Evolutionary conservation across 1,284 basidiomycete species (phyloP).

Genomic region (Microbotryum scabiosae): DNA sequence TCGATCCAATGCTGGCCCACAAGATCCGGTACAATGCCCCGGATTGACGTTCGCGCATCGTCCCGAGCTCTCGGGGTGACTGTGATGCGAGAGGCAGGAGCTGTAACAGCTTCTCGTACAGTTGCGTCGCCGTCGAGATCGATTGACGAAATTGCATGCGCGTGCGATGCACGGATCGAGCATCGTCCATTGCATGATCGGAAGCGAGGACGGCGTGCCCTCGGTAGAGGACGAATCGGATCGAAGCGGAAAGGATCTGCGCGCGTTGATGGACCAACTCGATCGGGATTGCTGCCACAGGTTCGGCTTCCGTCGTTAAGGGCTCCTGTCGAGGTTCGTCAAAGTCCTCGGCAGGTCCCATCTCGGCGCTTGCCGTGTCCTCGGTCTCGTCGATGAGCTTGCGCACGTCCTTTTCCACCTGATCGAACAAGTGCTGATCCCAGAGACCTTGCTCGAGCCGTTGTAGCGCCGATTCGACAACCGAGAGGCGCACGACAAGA

Average conservation of each 20-base stretch:
- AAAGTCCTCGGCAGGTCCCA: not conserved
- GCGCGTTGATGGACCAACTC: slow-evolving; percentile 2
- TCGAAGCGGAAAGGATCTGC: slow-evolving; percentile 18
- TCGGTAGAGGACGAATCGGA: slow-evolving; percentile 24
- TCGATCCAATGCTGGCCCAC: slow-evolving; percentile 1
- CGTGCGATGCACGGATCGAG: not conserved
- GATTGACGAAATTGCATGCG: not conserved
- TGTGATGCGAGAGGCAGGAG: not conserved
- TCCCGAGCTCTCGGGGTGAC: not conserved
- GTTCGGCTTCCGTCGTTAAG: no score
- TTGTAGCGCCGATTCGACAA: slow-evolving; percentile 6
- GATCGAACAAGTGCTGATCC: not conserved
- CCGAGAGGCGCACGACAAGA: slow-evolving; percentile 1
- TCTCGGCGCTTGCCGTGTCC: not conserved
- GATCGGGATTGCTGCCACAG: not conserved
- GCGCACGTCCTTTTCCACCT: slow-evolving; percentile 12
- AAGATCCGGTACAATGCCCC: slow-evolving; percentile 14
- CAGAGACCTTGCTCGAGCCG: not conserved
- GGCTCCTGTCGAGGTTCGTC: no score
- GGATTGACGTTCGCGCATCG: slow-evolving; percentile 10
- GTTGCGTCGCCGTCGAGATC: slow-evolving; percentile 11
- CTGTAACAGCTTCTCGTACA: slow-evolving; percentile 15
- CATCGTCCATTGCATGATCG: no score
- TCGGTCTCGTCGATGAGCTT: slow-evolving; percentile 6
- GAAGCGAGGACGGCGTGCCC: not conserved